phyloP scores from a whole-genome alignment of 108 stramenopile genomes.

The Cafeteria roenbergensis region DNA sequence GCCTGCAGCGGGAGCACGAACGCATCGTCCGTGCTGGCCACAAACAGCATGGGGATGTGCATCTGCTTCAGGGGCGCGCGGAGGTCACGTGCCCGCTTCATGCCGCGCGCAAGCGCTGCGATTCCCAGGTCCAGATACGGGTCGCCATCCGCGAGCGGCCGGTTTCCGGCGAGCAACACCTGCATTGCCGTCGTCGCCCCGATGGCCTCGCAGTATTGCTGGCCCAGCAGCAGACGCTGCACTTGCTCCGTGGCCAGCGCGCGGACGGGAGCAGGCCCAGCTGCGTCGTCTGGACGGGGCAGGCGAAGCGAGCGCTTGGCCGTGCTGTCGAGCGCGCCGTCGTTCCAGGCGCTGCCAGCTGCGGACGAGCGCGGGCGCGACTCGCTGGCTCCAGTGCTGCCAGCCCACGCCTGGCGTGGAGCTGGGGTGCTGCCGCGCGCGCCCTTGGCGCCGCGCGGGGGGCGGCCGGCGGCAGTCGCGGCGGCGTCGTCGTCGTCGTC shows the following conservation, averaged over 20 bases:
- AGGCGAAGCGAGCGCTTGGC: too few species aligned
- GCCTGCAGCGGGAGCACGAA: neutral
- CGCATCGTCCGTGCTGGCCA: neutral
- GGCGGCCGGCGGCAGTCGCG: too few species aligned
- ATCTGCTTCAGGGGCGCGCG: neutral
- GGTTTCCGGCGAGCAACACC: neutral
- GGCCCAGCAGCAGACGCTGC: neutral
- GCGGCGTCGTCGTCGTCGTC: too few species aligned
- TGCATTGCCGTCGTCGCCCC: neutral
- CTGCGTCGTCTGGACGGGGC: too few species aligned
- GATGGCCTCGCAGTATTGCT: neutral
- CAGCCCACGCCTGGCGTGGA: too few species aligned
- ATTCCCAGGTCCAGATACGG: neutral
- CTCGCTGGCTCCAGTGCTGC: too few species aligned
- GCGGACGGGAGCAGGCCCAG: neutral
- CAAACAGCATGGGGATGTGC: neutral
- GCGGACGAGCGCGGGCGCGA: too few species aligned
- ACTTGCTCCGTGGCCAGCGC: neutral
- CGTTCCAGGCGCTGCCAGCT: too few species aligned
- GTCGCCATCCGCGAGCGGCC: neutral
- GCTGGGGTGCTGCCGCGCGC: too few species aligned
- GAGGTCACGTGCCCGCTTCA: neutral
- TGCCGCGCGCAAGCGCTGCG: neutral
- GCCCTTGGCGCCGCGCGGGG: too few species aligned
- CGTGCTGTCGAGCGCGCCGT: too few species aligned